These are phyloP conservation scores for Auricularia auricula-judae DNA, from an alignment of 768 basidiomycete species.

Conservation along the genomic window DNA sequence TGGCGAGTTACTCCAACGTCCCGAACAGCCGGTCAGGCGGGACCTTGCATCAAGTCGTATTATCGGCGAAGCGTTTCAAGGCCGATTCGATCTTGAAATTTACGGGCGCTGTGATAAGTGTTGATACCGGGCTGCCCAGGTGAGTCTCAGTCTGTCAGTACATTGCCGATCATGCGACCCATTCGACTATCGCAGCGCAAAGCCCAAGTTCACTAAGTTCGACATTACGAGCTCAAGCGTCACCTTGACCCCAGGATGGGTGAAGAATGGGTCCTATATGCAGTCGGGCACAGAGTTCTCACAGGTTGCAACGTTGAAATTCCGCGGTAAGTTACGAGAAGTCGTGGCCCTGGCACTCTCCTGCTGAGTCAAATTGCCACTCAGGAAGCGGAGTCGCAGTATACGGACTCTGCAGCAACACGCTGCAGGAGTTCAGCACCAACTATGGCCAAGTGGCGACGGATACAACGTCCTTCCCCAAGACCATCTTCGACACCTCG, in stretches of 20 bases:
- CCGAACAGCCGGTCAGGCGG: not conserved
- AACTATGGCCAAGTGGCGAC: not conserved
- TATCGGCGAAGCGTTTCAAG: not conserved
- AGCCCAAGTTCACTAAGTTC: not conserved
- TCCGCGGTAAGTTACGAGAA: not conserved
- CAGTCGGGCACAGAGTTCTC: not conserved
- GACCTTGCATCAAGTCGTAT: not conserved
- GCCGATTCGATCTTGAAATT: not conserved
- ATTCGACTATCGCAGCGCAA: not conserved
- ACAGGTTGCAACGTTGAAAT: not conserved
- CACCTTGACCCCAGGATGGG: not conserved
- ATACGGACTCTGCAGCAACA: not conserved
- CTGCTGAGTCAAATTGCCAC: not conserved
- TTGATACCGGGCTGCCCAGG: not conserved
- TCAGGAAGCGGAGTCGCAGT: not conserved
- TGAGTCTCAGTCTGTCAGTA: not conserved
- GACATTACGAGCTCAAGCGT: not conserved
- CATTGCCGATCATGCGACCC: not conserved
- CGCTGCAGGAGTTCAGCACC: not conserved
- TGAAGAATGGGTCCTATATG: not conserved
- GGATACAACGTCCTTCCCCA: not conserved
- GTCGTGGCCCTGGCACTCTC: not conserved
- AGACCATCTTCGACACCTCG: not conserved
- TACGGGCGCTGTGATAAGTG: not conserved
- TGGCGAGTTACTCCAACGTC: not conserved